Evolutionary conservation across 768 basidiomycete genomes (phyloP).

Genomic region (Termitomyces sp.): DNA sequence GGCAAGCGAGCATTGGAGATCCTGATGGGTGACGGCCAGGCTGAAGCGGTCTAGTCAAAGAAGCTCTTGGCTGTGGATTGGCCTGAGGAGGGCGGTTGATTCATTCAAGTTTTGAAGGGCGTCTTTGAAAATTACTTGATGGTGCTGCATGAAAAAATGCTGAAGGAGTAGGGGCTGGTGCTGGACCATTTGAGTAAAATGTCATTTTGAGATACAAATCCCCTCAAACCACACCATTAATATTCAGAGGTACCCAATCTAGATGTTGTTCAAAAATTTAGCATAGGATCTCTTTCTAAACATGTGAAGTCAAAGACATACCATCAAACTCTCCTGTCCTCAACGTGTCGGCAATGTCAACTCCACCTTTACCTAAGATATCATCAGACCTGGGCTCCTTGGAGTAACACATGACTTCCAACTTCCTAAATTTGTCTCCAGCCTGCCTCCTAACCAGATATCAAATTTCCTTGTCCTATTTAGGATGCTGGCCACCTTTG

Average conservation of each 20-base stretch:
- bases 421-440: conserved; percentile 46
- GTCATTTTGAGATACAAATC: conserved; percentile 94
- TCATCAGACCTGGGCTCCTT: conserved; percentile 72
- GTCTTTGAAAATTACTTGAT: conserved; percentile 28
- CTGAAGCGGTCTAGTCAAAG: neutral
- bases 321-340: conserved; percentile 90
- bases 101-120: conserved; percentile 52
- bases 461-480: conserved; percentile 87
- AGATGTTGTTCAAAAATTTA: neutral
- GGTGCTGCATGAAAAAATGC: conserved; percentile 12
- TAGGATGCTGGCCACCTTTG: conserved; percentile 89
- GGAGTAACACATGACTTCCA: conserved; percentile 76
- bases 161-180: conserved; percentile 29
- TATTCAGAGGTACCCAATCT: conserved; percentile 31
- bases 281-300: neutral
- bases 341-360: conserved; percentile 76
- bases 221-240: conserved; percentile 59
- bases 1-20: neutral
- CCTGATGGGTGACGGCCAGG: neutral
- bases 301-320: conserved; percentile 27
- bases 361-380: conserved; percentile 65
- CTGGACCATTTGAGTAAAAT: conserved; percentile 70
- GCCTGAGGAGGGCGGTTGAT: conserved; percentile 34
- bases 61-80: neutral
- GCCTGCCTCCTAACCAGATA: conserved; percentile 62